Evolutionary conservation across 768 basidiomycete species (phyloP), one percentile per base, ranked within the genome.

Genomic region (Mycena sanguinolenta): DNA sequence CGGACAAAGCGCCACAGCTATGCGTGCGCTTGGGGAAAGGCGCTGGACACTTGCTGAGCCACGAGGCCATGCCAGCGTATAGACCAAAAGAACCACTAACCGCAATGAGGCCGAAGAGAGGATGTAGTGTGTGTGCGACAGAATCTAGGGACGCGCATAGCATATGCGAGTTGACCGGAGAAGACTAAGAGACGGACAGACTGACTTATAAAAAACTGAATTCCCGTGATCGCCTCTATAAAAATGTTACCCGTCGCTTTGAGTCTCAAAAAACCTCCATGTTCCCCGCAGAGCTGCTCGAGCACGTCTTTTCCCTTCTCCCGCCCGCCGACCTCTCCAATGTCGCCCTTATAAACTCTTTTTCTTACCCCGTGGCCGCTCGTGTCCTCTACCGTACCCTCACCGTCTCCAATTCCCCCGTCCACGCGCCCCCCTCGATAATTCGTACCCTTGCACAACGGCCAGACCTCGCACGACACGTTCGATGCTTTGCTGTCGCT

Each of bases 11-110:
- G 36, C 86, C 89, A 75, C 92, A 93, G 36, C 79, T 80, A 78
- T 95, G 94, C 1, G 93, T 92, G 17, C 89, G 84, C 4, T 69
- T 71, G 0, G 89, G 85, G 80, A 85, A 92, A 7, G 91, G 90
- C 0, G 85, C 91, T 91, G 74, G 72, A n/a, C 30, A n/a, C n/a
- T n/a, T 16, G 44, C 28, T 68, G 65, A 69, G 61, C 68, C 39
- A 39, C 39, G 39, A 67, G 49, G 60, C 34, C 21, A 10, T 61
- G 65, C 30, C 30, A 57, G 60, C 61, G 21, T 19, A 1, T 19
- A 19, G 42, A 44, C 7, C 17, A n/a, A 19, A 2, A 46, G 25
- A 71, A 62, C 21, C 32, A 65, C 65, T 65, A 71, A 75, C 68
- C 70, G 46, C 63, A 70, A 74, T 58, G 67, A 61, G 75, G 66